phyloP scores from a whole-genome alignment of 2,329 filamentous ascomycete species.

The Alternaria sp. region DNA sequence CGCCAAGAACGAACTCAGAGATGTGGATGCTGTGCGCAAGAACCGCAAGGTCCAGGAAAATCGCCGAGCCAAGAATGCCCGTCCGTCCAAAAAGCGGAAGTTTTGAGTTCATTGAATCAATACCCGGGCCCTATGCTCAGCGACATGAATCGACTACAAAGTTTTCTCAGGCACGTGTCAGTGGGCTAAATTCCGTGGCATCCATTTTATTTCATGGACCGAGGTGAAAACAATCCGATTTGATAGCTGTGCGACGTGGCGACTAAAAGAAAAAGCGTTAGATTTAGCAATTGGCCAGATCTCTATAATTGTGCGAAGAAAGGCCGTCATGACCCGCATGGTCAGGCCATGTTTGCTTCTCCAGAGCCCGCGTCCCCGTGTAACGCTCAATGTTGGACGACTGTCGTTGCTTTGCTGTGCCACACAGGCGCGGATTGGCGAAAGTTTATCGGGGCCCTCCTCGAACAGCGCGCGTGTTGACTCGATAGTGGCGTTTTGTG shows the following conservation, averaged over 20 bases:
- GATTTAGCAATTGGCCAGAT: conserved; percentile 14
- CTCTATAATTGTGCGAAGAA: conserved; percentile 16
- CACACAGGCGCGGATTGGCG: conserved; percentile 27
- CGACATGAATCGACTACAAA: conserved; percentile 17
- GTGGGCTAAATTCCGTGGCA: conserved; percentile 1
- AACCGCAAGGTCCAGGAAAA: conserved; percentile 78
- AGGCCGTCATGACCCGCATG: conserved; percentile 19
- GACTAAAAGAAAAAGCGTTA: conserved; percentile 16
- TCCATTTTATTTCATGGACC: conserved; percentile 11
- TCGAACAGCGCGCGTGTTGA: conserved; percentile 23
- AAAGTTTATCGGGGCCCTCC: conserved; percentile 25
- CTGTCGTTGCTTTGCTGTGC: conserved; percentile 32
- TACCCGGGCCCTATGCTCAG: conserved; percentile 14
- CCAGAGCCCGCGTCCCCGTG: conserved; percentile 13
- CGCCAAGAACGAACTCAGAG: conserved; percentile 79
- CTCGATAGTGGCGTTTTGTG: conserved; percentile 30
- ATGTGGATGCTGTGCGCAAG: conserved; percentile 84
- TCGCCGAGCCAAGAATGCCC: conserved; percentile 85
- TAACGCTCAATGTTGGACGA: conserved; percentile 11
- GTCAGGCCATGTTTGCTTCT: conserved; percentile 24
- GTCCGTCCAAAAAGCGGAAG: conserved; percentile 72
- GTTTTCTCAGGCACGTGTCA: conserved; percentile 13
- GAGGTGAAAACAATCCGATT: conserved; percentile 18
- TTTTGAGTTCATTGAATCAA: conserved; percentile 38
- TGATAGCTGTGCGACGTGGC: conserved; percentile 10